A percentile compares a stretch with the other conserved stretches of the same genome.
Conservation (phyloP, 1,284 basidiomycete genomes). For the Apiotrichum domesticum region DNA sequence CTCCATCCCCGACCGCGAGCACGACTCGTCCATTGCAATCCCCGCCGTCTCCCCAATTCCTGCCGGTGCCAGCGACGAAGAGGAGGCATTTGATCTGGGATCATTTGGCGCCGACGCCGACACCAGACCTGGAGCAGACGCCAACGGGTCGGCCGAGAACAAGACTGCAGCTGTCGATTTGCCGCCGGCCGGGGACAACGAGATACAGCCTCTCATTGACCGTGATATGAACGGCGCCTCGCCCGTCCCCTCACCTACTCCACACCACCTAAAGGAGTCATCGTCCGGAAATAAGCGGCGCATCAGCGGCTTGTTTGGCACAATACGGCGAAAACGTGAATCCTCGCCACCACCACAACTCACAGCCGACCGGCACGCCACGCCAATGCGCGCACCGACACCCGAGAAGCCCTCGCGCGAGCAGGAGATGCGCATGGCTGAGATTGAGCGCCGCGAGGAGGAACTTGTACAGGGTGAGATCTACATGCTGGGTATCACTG, state of each 20-base stretch:
- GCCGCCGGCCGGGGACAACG: background rate
- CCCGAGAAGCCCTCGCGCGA: slow-evolving; percentile 9
- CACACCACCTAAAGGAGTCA: background rate
- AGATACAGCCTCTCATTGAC: too few species aligned
- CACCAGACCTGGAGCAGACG: background rate
- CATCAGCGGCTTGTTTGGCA: slow-evolving; percentile 13
- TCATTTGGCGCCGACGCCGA: background rate
- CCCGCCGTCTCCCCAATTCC: background rate
- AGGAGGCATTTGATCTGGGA: slow-evolving; percentile 8
- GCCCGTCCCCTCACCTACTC: background rate
- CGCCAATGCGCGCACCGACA: background rate
- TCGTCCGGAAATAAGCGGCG: background rate
- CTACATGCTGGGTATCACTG: background rate
- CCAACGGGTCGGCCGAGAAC: background rate
- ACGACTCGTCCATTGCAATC: background rate
- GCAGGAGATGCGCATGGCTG: slow-evolving; percentile 25
- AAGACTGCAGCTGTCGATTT: background rate
- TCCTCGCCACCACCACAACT: background rate
- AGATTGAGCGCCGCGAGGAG: slow-evolving; percentile 33
- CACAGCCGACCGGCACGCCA: background rate
- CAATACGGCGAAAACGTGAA: slow-evolving; percentile 11
- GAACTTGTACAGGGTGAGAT: slow-evolving; percentile 36
- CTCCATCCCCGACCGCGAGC: background rate
- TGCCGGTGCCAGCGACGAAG: slow-evolving; percentile 16
- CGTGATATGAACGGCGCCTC: background rate